Evolutionary conservation across 2,329 filamentous ascomycete genomes (phyloP).

Genomic region (Ambrosiella xylebori): DNA sequence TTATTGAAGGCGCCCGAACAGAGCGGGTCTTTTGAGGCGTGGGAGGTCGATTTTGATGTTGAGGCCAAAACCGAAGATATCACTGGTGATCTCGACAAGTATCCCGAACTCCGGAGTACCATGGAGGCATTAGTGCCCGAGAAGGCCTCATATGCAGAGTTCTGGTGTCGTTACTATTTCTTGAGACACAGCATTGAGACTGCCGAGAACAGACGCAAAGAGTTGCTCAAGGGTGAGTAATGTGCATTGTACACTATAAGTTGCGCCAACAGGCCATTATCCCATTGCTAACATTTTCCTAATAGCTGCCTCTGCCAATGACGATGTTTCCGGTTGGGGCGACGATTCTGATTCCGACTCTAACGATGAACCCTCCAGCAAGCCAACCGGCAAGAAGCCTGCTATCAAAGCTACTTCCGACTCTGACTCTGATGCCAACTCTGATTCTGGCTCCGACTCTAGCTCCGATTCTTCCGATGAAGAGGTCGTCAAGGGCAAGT

Average conservation of each 20-base stretch:
- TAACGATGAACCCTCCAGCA: conserved; percentile 12
- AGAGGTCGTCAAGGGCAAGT: conserved; percentile 16
- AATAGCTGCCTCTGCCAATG: conserved; percentile 48
- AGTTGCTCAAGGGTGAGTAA: conserved; percentile 70
- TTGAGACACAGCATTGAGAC: conserved; percentile 81
- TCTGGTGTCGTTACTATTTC: conserved; percentile 96
- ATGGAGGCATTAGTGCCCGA: conserved; percentile 97
- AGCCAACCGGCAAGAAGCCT: conserved; percentile 18
- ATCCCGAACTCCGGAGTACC: conserved; percentile 64
- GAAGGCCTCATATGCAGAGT: conserved; percentile 69
- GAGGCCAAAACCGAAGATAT: conserved; percentile 76
- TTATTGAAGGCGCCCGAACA: conserved; percentile 62
- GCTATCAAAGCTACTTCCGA: conserved; percentile 10
- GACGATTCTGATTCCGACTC: conserved; percentile 48
- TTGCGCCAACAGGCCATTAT: neutral
- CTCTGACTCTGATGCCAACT: conserved; percentile 23
- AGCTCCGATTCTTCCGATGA: neutral
- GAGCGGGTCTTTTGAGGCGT: conserved; percentile 55
- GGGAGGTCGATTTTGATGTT: conserved; percentile 58
- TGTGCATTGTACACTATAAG: neutral
- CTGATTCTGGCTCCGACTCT: conserved; percentile 15
- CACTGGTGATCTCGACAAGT: conserved; percentile 63
- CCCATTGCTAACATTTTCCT: neutral
- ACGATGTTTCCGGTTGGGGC: conserved; percentile 48
- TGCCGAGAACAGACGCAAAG: conserved; percentile 72